Evolutionary conservation across 805 yeast genomes (phyloP).

Genomic region (Candida tammaniensis): DNA sequence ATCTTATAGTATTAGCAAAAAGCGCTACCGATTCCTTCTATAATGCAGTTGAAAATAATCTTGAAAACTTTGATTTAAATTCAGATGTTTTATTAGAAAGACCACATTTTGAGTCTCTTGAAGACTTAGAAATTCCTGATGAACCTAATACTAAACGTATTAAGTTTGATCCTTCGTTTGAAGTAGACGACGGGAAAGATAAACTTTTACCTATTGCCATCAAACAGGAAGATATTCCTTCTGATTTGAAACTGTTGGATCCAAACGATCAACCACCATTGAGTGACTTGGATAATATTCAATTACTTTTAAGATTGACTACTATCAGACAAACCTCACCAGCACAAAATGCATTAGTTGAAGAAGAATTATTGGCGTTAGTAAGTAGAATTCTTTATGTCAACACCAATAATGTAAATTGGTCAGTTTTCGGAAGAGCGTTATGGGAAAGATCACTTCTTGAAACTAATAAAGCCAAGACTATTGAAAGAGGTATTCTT

Average conservation of each 20-base stretch:
- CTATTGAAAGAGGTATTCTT: conserved; percentile 89
- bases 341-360: conserved; percentile 62
- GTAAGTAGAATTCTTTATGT: conserved; percentile 67
- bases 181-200: conserved; percentile 16
- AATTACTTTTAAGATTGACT: conserved; percentile 65
- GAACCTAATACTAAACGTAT: conserved; percentile 36
- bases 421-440: conserved; percentile 77
- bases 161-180: conserved; percentile 35
- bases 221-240: conserved; percentile 63
- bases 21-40: conserved; percentile 30
- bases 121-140: conserved; percentile 38
- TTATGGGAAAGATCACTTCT: conserved; percentile 87
- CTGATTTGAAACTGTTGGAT: conserved; percentile 51
- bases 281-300: conserved; percentile 67
- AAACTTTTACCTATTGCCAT: conserved; percentile 61
- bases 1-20: conserved; percentile 74
- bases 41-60: conserved; percentile 19
- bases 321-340: conserved; percentile 71
- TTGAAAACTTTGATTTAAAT: conserved; percentile 60
- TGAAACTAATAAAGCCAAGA: conserved; percentile 77
- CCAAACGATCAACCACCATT: conserved; percentile 81
- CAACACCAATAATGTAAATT: conserved; percentile 44
- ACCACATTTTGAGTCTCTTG: conserved; percentile 65
- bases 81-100: conserved; percentile 78
- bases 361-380: conserved; percentile 79